phyloP scores from a whole-genome alignment of 257 asterid genomes.

The Solanum chiquidenum region DNA sequence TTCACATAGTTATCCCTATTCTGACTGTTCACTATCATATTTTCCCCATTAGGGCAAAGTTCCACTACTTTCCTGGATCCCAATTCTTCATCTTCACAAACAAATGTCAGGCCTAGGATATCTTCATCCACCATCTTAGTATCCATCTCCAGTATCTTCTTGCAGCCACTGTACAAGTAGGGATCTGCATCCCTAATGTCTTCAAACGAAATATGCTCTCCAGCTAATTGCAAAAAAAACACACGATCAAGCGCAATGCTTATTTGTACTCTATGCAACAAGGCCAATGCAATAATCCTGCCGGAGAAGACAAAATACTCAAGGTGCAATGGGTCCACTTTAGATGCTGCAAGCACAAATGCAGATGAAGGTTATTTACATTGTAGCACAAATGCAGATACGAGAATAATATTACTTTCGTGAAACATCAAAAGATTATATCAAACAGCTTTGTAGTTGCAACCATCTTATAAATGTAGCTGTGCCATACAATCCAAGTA shows the following conservation, averaged over 20 bases:
- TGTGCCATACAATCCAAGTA: too few relatives aligned
- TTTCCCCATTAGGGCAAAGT: background rate
- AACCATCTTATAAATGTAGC: background rate
- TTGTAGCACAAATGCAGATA: too few relatives aligned
- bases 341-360: constrained; percentile 55
- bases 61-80: background rate
- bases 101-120: background rate
- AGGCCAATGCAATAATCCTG: background rate
- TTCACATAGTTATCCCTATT: background rate
- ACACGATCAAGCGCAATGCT: background rate
- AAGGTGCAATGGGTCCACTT: constrained; percentile 79
- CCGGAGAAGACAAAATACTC: constrained; percentile 37
- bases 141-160: background rate
- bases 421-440: background rate
- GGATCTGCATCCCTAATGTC: background rate
- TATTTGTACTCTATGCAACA: background rate
- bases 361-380: background rate
- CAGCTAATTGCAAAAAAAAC: background rate
- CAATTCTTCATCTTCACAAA: background rate
- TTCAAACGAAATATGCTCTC: background rate
- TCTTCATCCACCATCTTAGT: background rate
- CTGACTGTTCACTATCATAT: background rate
- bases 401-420: background rate
- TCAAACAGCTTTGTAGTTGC: background rate
- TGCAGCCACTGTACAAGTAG: background rate